Base-by-base conservation (phyloP, 495 filamentous ascomycete species). In the Lophium mytilinum region DNA sequence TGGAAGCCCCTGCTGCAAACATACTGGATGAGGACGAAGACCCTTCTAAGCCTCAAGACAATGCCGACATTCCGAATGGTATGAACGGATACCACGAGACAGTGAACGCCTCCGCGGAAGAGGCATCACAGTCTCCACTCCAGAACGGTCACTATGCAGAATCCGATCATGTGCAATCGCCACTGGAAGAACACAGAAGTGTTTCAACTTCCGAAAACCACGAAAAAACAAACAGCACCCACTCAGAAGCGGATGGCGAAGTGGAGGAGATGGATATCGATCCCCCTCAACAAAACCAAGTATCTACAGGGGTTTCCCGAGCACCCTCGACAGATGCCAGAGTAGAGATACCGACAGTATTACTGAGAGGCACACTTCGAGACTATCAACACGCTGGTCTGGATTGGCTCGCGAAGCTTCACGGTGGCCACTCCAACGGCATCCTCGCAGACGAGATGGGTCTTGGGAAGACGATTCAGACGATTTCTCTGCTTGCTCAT, bases 371-470 rank as follows among this genome's bases (percentile, higher is more conserved):
- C 12, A 95, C 83, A 1, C 76, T 99, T 14, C 88, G 94, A 70
- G 90, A 96, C 71, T 99, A 99, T 65, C 94, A 99, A 58, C 94
- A 97, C 64, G 87, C 86, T 68, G 94, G 94, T 9, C 75, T 99
- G 12, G 94, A 99, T 66, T 99, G 94, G 94, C 85, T 99, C 41
- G 89, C 90, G 7, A 84, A 86, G 0, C 79, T 97, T 4, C 95
- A 99, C 71, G 83, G 83, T n/a, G 92, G 89, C 57, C 80, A 88
- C 57, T 93, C 89, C 49, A 99, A 99, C 68, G 94, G 94, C 40
- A 99, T 99, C 50, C 76, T 99, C n/a, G 94, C 94, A 4, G 94
- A 99, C 66, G 94, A 99, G 66, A 99, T 99, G 94, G 94, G 94
- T 64, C 82, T 99, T 21, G 94, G 94, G 1, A 99, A 99, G 70